Conservation (phyloP, 139 green algal genomes). For the Chlorella sp. region DNA sequence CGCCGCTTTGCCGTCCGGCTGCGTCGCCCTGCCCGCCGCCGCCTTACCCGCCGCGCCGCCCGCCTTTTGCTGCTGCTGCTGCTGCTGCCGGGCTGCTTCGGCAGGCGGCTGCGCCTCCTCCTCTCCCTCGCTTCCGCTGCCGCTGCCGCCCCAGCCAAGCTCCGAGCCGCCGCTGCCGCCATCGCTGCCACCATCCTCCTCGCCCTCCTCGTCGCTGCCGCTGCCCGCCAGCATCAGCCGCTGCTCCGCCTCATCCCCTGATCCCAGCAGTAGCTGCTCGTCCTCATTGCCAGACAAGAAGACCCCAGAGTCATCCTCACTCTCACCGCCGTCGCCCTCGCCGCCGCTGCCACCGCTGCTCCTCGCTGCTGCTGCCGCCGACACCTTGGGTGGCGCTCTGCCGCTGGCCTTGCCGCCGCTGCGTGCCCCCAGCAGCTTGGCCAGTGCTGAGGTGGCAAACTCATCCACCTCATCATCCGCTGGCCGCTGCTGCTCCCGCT, state of each 20-base stretch:
- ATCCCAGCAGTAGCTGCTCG: slow-evolving; percentile 16
- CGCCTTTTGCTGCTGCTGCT: neutral
- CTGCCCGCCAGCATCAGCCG: neutral
- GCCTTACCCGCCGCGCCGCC: neutral
- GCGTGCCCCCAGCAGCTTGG: slow-evolving; percentile 26
- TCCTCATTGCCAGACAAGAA: slow-evolving; percentile 12
- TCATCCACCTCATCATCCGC: neutral
- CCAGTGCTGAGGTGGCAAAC: neutral
- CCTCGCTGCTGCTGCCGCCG: neutral
- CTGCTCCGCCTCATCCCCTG: neutral
- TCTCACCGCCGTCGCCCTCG: neutral
- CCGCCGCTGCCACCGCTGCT: neutral
- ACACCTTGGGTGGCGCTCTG: neutral
- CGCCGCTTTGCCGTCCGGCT: neutral
- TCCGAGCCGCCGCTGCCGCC: neutral
- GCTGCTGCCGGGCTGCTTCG: neutral
- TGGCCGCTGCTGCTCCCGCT: neutral
- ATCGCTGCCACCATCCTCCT: neutral
- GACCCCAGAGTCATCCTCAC: slow-evolving; percentile 18
- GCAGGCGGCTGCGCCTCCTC: neutral
- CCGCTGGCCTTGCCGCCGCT: neutral
- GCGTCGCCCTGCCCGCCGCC: neutral
- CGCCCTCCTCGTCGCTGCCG: neutral
- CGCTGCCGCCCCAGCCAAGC: neutral
- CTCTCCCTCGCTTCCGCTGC: neutral